Evolutionary conservation across 1,284 basidiomycete species (phyloP), one percentile per base, ranked within the genome.

Genomic region (Cutaneotrichosporon spelunceum): DNA sequence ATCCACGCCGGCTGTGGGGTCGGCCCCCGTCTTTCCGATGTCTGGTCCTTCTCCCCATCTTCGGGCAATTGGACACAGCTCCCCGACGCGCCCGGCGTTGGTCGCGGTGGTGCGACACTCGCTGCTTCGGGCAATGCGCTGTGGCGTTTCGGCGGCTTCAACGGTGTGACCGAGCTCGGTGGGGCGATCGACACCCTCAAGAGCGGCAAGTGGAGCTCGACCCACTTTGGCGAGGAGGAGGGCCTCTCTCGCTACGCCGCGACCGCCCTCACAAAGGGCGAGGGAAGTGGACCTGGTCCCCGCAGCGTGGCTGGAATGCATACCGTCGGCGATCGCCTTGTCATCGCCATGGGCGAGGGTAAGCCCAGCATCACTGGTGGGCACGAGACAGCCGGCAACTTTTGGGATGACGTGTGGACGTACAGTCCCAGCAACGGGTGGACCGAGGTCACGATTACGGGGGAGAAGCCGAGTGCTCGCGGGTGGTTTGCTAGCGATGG

Each of bases 401-500:
- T 73, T 60, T 73, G 69, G 66, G 65, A 61, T 36, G 72, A 74
- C 53, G 64, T 71, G 9, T 74, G 72, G 72, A 45, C 57, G 2
- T 71, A 67, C 50, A 52, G 63, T 2, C 44, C n/a, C 2, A 26
- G 30, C 6, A 54, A 60, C 33, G 44, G 10, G 11, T 72, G 71
- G 71, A 34, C 49, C 26, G 58, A 69, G 60, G 60, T 68, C 10
- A 5, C 3, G 1, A 23, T 52, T 9, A 29, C 10, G 9, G 52
- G 56, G 10, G 67, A 59, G 6, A 48, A 49, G 29, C 74, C 75
- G 1, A 61, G 59, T 14, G 67, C 68, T 11, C 66, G 78, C 23
- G 78, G 78, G 0, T 79, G 78, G 76, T 74, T 79, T 56, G 72
- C 70, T 8, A 70, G 68, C 33, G 70, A 69, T 24, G 55, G 27